A percentile compares a stretch with the other conserved stretches of the same genome.
Conservation (phyloP, 2,329 filamentous ascomycete genomes). For the Monilinia fructigena region DNA sequence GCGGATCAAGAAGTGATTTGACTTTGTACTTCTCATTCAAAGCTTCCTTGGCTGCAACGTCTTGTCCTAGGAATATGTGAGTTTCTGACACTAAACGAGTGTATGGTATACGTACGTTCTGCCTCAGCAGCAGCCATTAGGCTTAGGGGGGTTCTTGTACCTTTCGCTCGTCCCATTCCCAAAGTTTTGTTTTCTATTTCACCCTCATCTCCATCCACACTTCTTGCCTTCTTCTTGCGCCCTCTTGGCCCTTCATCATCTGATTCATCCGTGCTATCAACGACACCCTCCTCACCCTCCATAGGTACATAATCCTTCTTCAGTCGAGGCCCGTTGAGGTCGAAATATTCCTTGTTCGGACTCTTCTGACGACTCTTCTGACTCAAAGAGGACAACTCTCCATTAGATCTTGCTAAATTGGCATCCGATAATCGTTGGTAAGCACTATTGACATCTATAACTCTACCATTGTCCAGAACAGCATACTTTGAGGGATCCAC, state of each 20-base stretch:
- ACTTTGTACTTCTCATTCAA: conserved; percentile 34
- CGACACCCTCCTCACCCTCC: conserved; percentile 35
- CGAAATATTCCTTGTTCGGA: conserved; percentile 30
- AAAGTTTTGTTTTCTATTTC: conserved; percentile 40
- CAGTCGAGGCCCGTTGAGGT: conserved; percentile 29
- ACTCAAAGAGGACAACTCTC: conserved; percentile 54
- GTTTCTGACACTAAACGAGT: background rate
- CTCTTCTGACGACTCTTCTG: conserved; percentile 32
- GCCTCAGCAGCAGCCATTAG: conserved; percentile 73
- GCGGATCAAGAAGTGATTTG: conserved; percentile 51
- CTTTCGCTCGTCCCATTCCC: conserved; percentile 41
- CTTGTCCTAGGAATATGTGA: conserved; percentile 27
- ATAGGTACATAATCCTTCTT: conserved; percentile 37
- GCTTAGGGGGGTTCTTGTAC: conserved; percentile 53
- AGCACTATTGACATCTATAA: conserved; percentile 66
- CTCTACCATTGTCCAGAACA: conserved; percentile 58
- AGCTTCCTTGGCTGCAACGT: conserved; percentile 30
- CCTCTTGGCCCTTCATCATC: conserved; percentile 65
- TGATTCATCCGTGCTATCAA: conserved; percentile 46
- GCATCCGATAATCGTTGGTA: conserved; percentile 72
- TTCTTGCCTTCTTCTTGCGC: conserved; percentile 50
- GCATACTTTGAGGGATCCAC: conserved; percentile 41
- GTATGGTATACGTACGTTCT: conserved; percentile 60
- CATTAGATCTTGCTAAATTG: conserved; percentile 61
- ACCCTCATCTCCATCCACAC: conserved; percentile 37